Percentiles rank a stretch among this genome's conserved stretches.
Evolutionary conservation across 225 moss, liverwort and hornwort species (phyloP).

Genomic region (Straminergon stramineum): DNA sequence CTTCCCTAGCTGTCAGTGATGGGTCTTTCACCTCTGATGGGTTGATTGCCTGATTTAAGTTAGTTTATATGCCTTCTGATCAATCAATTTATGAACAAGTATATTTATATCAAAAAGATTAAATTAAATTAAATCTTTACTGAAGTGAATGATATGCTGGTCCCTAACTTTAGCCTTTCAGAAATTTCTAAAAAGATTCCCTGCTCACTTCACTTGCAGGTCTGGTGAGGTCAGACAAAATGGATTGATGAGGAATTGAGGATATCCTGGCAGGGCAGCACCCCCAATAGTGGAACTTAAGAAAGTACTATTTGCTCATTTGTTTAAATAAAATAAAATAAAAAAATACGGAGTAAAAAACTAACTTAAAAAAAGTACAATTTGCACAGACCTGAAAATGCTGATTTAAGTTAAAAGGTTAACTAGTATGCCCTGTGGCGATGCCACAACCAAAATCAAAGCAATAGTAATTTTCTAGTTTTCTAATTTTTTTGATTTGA

Average conservation of each 20-base stretch:
- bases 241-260: background rate
- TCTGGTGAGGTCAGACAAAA: background rate
- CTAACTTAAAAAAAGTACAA: too few species aligned
- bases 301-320: background rate
- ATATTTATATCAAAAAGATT: too few species aligned
- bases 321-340: too few species aligned
- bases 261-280: background rate
- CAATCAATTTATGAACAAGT: background rate
- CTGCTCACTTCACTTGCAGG: background rate
- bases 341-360: too few species aligned
- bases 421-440: too few species aligned
- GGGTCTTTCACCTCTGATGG: background rate
- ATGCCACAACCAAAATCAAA: too few species aligned
- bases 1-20: background rate
- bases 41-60: background rate
- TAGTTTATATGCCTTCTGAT: background rate
- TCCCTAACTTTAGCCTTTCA: background rate
- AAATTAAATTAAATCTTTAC: background rate
- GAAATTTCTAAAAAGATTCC: background rate
- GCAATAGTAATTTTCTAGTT: too few species aligned
- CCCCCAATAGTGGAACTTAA: background rate
- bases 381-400: background rate
- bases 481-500: too few species aligned
- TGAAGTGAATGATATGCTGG: background rate
- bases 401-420: too few species aligned